Conservation (phyloP, 1,284 basidiomycete genomes). For the Papiliotrema fonsecae region DNA sequence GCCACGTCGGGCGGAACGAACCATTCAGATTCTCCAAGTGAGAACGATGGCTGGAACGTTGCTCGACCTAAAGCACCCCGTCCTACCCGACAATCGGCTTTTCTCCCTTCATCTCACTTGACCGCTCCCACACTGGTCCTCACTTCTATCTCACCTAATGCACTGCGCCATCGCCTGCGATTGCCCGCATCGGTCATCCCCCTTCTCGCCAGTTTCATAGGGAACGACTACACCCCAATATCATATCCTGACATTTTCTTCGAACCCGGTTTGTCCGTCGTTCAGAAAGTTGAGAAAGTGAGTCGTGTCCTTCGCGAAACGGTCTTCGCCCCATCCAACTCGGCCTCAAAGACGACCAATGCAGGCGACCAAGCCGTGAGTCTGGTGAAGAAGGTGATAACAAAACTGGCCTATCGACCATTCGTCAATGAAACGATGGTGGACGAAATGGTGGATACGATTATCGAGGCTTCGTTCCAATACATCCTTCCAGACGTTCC, state of each 20-base stretch:
- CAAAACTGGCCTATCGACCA: constrained; percentile 30
- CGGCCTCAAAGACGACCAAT: constrained; percentile 9
- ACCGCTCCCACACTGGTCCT: constrained; percentile 47
- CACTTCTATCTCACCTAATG: constrained; percentile 59
- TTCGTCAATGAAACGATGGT: constrained; percentile 21
- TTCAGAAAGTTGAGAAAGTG: constrained; percentile 41
- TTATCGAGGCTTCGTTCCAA: constrained; percentile 46
- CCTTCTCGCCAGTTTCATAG: constrained; percentile 75
- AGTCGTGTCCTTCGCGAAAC: constrained; percentile 42
- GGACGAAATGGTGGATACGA: constrained; percentile 29
- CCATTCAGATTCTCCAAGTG: neutral
- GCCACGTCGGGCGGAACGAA: neutral
- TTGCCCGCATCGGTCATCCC: constrained; percentile 70
- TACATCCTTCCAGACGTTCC: constrained; percentile 36
- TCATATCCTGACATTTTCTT: constrained; percentile 39
- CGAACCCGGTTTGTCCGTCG: constrained; percentile 16
- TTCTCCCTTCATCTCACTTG: constrained; percentile 56
- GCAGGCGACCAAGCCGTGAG: constrained; percentile 39
- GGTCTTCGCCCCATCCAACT: neutral
- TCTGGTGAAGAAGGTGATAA: constrained; percentile 37
- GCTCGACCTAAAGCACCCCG: constrained; percentile 1
- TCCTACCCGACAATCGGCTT: constrained; percentile 50
- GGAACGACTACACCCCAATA: constrained; percentile 72
- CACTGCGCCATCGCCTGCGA: constrained; percentile 62
- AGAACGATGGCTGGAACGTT: constrained; percentile 9